phyloP scores from a whole-genome alignment of 768 basidiomycete genomes.

The Russula vinacea region DNA sequence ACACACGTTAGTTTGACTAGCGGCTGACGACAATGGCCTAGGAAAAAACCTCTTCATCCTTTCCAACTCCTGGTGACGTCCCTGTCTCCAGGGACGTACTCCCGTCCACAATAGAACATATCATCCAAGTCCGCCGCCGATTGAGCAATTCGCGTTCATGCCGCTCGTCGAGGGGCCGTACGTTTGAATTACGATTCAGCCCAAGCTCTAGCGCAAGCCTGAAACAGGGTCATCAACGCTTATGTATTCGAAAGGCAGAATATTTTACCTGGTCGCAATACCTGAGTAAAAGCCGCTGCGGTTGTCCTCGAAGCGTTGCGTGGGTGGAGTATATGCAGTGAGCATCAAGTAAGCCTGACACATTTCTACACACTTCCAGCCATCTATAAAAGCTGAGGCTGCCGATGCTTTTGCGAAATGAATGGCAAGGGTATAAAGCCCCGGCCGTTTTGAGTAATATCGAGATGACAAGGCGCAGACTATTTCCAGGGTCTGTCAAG shows the following conservation, averaged over 20 bases:
- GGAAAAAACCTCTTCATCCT: constrained; percentile 56
- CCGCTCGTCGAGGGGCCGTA: constrained; percentile 46
- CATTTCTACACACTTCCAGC: constrained; percentile 66
- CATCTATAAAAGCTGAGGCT: constrained; percentile 56
- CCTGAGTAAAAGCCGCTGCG: constrained; percentile 71
- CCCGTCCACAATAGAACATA: constrained; percentile 72
- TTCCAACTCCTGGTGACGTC: constrained; percentile 61
- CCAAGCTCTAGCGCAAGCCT: constrained; percentile 74
- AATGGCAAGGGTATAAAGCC: constrained; percentile 55
- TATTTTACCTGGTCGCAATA: constrained; percentile 56
- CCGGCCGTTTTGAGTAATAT: constrained; percentile 54
- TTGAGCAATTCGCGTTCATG: constrained; percentile 65
- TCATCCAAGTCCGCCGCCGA: constrained; percentile 69
- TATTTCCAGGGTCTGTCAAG: constrained; percentile 29
- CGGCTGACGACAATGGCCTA: constrained; percentile 33
- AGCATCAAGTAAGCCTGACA: constrained; percentile 74
- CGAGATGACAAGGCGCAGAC: constrained; percentile 71
- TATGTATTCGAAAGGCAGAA: background rate
- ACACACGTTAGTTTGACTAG: constrained; percentile 25
- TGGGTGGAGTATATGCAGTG: constrained; percentile 59
- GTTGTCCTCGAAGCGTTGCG: constrained; percentile 66
- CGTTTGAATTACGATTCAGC: constrained; percentile 51
- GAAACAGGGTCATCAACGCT: constrained; percentile 5
- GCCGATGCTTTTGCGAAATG: constrained; percentile 62
- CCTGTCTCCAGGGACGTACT: constrained; percentile 75